Evolutionary conservation across 2,329 filamentous ascomycete genomes (phyloP).

Genomic region (Alternaria gaisen): DNA sequence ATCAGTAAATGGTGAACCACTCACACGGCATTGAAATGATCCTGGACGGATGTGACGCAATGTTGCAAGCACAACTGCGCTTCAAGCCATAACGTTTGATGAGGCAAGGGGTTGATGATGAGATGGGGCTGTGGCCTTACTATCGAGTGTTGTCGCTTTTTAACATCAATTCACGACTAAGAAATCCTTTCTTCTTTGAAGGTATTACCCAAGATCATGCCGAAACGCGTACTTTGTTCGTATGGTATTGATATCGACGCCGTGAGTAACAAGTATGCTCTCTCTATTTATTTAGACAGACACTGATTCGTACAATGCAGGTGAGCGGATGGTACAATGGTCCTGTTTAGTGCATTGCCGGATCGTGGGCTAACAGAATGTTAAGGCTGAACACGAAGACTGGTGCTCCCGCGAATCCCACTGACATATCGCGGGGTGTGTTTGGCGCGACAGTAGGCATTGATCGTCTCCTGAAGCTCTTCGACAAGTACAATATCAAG

Average conservation of each 20-base stretch:
- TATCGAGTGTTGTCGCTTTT: neutral
- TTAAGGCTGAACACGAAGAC: conserved; percentile 53
- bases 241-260: conserved; percentile 57
- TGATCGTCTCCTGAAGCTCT: conserved; percentile 53
- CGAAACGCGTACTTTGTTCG: conserved; percentile 51
- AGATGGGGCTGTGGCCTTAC: neutral
- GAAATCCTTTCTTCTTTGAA: neutral
- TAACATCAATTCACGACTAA: neutral
- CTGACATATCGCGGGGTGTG: conserved; percentile 52
- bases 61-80: neutral
- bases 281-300: neutral
- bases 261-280: conserved; percentile 23
- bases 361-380: neutral
- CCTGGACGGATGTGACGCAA: neutral
- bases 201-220: conserved; percentile 24
- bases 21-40: neutral
- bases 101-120: neutral
- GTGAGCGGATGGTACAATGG: conserved; percentile 39
- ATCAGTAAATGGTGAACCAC: neutral
- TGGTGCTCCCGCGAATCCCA: conserved; percentile 50
- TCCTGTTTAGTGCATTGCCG: neutral
- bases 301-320: neutral
- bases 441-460: conserved; percentile 54
- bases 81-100: neutral
- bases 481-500: conserved; percentile 54